These are phyloP conservation scores for Leucocoprinus sp. DNA, from an alignment of 768 basidiomycete genomes.

Conservation along the genomic window DNA sequence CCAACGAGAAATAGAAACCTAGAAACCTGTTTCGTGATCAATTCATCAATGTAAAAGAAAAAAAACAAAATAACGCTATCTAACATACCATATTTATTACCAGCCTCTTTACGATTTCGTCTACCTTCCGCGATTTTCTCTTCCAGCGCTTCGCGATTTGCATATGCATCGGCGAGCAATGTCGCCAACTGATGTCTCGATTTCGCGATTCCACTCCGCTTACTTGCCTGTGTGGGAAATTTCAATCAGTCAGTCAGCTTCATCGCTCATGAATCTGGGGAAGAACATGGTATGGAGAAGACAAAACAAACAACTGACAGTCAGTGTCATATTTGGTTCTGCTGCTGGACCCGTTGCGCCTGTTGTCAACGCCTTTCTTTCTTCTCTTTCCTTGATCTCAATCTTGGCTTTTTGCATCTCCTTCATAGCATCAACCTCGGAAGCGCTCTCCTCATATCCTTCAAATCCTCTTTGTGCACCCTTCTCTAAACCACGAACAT, in stretches of 20 bases:
- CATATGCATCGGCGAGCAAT: constrained; percentile 72
- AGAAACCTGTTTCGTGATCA: constrained; percentile 23
- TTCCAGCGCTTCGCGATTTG: constrained; percentile 76
- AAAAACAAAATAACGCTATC: neutral
- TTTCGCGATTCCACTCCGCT: constrained; percentile 59
- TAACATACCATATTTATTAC: constrained; percentile 84
- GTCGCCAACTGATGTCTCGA: constrained; percentile 76
- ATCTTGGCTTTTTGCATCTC: constrained; percentile 75
- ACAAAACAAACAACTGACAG: no score
- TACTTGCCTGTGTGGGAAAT: constrained; percentile 51
- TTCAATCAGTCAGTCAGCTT: neutral
- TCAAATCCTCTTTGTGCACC: constrained; percentile 63
- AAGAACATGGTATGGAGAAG: no score
- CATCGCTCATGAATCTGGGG: neutral
- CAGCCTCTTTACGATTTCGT: constrained; percentile 81
- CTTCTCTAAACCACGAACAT: constrained; percentile 69
- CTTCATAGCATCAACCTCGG: constrained; percentile 56
- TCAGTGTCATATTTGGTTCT: constrained; percentile 79
- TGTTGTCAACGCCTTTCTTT: constrained; percentile 65
- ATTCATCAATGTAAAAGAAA: neutral
- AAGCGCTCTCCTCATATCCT: constrained; percentile 42
- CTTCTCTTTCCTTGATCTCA: constrained; percentile 70
- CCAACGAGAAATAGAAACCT: no score
- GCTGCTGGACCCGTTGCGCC: constrained; percentile 49
- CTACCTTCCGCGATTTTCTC: constrained; percentile 78